Evolutionary conservation across 2,329 filamentous ascomycete species (phyloP), one percentile per base, ranked within the genome.

Genomic region (Xylariaceae sp.): DNA sequence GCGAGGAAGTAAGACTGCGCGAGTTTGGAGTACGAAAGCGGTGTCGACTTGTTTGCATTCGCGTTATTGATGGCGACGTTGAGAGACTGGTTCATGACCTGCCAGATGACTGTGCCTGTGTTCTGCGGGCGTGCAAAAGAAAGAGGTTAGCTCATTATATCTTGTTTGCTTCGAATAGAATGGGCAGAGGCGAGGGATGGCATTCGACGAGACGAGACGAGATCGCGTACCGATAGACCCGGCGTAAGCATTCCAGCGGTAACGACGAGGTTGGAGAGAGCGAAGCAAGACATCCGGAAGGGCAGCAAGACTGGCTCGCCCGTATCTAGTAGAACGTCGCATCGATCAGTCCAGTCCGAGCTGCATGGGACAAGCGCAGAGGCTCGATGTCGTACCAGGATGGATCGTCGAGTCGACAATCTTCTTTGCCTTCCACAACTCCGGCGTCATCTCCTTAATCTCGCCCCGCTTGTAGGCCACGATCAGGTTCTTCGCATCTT

Each of bases 51-150:
- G 83, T 99, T 99, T 64, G 93, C 91, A 74, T 99, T 99, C 72
- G 93, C 90, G 73, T 86, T 92, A 82, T 99, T 99, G 81, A 99
- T 93, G 67, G 91, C 93, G 34, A 99, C 94, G 74, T 99, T 99
- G 69, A 99, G 87, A 10, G 92, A 97, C 78, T 99, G 94, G 77
- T 99, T 99, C 67, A 89, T 85, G 60, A 97, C 85, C 77, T 99
- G 94, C 94, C 94, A 99, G 66, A 88, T 87, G 44, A 97, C 81
- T 4, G 91, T 97, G 55, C 93, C 94, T 48, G 83, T 82, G 50
- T 88, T 96, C 82, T 89, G 66, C 34, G 55, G 44, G 44, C 52
- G 60, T 49, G 51, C 42, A 30, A n/a, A 51, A 11, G 49, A 51
- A 51, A 4, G 13, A 35, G 18, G 4, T 34, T 59, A 63, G 59